Base-by-base conservation (phyloP, 2,329 filamentous ascomycete genomes). In the Fusarium tupiense region DNA sequence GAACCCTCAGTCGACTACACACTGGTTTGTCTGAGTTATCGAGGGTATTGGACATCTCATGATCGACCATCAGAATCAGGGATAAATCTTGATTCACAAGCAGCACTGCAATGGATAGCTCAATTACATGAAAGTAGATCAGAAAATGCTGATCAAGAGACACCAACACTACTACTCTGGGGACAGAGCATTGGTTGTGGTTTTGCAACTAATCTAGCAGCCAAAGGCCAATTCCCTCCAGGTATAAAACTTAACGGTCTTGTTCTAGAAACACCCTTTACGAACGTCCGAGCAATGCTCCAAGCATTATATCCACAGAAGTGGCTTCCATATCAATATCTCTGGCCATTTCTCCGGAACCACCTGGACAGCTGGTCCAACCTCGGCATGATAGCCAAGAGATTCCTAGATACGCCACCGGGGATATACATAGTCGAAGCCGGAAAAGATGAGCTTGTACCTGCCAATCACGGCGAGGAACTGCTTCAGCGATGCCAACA, bases 181-280 rank as follows among this genome's bases (percentile, higher is more conserved):
- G 93, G 93, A 0, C 93, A 95, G 80, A 94, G 91, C 72, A 90
- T 95, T 61, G 93, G 94, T 3, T 89, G 91, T 33, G 93, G 91
- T 3, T 88, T 95, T 47, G 92, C 91, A 19, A 91, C 90, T 22
- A 90, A 88, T 58, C 86, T 91, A 6, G 87, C 89, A 64, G 83
- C 77, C 53, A 76, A 77, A 66, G 77, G 75, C 5, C 49, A 72
- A 37, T 76, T 83, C 46, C 82, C 82, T 8, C 62, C 84, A 6
- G 85, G 81, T 69, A 84, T 85, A 61, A 78, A 79, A 41, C 80
- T 87, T 41, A 71, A 83, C 52, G 84, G 88, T 3, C 71, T 96
- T 58, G 85, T 96, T 17, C 85, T 96, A 4, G 93, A 96, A 79
- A 95, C 93, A 0, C 93, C 93, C 0, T 95, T 95, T 71, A 88